A percentile compares a stretch with the other conserved stretches of the same genome.
phyloP scores from a whole-genome alignment of 495 filamentous ascomycete species.

The Chaetomium cochliodes region DNA sequence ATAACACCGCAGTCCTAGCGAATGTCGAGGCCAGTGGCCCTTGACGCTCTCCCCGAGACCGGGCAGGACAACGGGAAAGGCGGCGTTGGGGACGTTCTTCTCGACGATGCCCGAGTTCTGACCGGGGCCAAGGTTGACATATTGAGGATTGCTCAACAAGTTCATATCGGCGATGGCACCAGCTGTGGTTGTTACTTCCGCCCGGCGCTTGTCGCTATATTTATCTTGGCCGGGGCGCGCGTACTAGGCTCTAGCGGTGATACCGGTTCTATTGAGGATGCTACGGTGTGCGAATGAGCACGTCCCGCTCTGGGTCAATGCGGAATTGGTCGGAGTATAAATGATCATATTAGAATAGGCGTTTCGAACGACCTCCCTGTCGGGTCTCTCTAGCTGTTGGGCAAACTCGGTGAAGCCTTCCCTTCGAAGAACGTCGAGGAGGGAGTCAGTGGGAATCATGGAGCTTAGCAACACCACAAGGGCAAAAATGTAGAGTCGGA shows the following conservation, averaged over 20 bases:
- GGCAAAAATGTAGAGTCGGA: no score
- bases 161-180: not conserved
- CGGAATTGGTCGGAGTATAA: not conserved
- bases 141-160: not conserved
- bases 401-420: not conserved
- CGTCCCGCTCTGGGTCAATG: no score
- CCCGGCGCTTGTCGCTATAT: not conserved
- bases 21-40: not conserved
- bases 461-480: no score
- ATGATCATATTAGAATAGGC: not conserved
- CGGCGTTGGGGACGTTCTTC: not conserved
- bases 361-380: not conserved
- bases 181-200: not conserved
- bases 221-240: not conserved
- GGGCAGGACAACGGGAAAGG: not conserved
- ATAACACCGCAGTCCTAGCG: not conserved
- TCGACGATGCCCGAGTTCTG: not conserved
- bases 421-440: not conserved
- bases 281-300: not conserved
- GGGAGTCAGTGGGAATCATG: no score
- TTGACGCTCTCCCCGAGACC: not conserved
- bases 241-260: slow-evolving; percentile 37
- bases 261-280: slow-evolving; percentile 39
- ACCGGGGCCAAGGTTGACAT: not conserved
- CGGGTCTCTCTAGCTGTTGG: not conserved